Percentiles rank a stretch among this genome's conserved stretches.
Conservation (phyloP, 257 asterid species). For the Solanum habrochaites region DNA sequence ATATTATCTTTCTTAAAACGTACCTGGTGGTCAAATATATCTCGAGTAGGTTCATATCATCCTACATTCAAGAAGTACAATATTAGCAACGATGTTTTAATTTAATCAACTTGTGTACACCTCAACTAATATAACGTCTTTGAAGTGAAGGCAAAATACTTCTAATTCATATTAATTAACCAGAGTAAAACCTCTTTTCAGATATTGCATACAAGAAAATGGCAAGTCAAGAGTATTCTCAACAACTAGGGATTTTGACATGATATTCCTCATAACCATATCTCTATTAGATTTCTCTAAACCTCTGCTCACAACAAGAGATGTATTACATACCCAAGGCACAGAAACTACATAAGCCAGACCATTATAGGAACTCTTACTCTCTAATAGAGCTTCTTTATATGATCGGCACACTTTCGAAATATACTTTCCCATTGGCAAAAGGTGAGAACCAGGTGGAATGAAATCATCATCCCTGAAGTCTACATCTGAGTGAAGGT, state of each 20-base stretch:
- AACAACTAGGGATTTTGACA: slow-evolving; percentile 38
- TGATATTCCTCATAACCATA: slow-evolving; percentile 23
- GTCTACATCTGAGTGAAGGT: slow-evolving; percentile 61
- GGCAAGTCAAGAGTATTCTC: slow-evolving; percentile 45
- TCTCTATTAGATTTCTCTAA: slow-evolving; percentile 15
- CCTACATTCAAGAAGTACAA: background rate
- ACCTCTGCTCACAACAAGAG: slow-evolving; percentile 66
- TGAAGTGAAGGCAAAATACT: background rate
- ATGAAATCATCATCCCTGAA: slow-evolving; percentile 3
- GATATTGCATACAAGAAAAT: slow-evolving; percentile 63
- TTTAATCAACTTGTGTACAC: background rate
- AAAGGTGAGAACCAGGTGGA: background rate
- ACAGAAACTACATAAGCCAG: slow-evolving; percentile 52
- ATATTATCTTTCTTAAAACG: background rate
- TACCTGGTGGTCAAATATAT: background rate
- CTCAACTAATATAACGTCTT: background rate
- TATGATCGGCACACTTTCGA: slow-evolving; percentile 38
- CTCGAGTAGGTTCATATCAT: background rate
- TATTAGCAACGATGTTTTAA: background rate
- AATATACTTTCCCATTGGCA: slow-evolving; percentile 45
- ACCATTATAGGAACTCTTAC: slow-evolving; percentile 15
- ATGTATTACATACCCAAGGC: slow-evolving; percentile 76
- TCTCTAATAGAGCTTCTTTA: slow-evolving; percentile 36
- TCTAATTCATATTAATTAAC: slow-evolving; percentile 7
- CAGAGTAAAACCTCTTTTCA: slow-evolving; percentile 45